Conservation (phyloP, 2,329 filamentous ascomycete genomes). For the Immersiporthe knoxdaviesiana region DNA sequence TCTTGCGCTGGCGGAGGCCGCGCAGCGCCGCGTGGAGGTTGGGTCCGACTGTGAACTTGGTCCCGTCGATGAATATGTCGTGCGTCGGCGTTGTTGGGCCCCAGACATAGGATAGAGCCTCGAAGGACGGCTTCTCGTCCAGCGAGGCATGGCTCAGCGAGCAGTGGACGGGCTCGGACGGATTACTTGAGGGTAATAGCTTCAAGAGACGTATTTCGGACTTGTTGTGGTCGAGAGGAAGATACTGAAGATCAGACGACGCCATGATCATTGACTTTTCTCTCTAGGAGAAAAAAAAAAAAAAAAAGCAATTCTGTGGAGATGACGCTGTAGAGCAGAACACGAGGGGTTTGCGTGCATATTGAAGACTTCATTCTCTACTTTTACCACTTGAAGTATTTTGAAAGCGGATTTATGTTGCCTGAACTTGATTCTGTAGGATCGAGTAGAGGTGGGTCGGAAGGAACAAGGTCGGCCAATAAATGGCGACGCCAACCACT, state of each 20-base stretch:
- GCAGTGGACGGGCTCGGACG: neutral
- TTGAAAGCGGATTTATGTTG: no score
- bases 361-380: no score
- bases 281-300: no score
- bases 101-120: slow-evolving; percentile 20
- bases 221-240: neutral
- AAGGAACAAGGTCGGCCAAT: neutral
- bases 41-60: neutral
- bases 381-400: no score
- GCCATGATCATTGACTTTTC: neutral
- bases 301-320: neutral
- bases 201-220: slow-evolving; percentile 1
- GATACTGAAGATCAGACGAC: neutral
- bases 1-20: slow-evolving; percentile 4
- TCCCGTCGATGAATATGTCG: slow-evolving; percentile 4
- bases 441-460: neutral
- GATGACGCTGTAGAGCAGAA: neutral
- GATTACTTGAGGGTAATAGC: neutral
- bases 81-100: neutral
- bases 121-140: neutral
- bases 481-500: neutral
- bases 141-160: slow-evolving; percentile 1
- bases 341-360: neutral
- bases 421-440: neutral
- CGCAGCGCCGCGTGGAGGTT: neutral